Percentiles rank a stretch among this genome's conserved stretches.
phyloP scores from a whole-genome alignment of 2,329 filamentous ascomycete species.

The Zymoseptoria tritici region DNA sequence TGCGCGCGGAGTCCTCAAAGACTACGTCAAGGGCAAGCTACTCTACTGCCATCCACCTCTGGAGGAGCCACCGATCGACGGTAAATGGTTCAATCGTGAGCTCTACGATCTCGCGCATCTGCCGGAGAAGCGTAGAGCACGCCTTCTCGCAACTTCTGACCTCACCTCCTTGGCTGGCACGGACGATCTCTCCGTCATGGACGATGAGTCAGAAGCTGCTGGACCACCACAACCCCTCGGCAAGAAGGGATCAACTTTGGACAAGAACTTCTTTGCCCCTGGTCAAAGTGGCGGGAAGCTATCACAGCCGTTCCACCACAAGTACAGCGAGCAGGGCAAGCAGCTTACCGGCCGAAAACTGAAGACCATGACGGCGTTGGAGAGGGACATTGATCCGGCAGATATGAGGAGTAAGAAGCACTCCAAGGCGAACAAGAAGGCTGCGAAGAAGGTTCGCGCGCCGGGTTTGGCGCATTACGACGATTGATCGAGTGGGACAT shows the following conservation, averaged over 20 bases:
- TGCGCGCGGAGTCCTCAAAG: constrained; percentile 82
- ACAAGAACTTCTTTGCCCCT: constrained; percentile 81
- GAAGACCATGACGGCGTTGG: constrained; percentile 69
- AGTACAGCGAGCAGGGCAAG: constrained; percentile 83
- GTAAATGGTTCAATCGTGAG: constrained; percentile 74
- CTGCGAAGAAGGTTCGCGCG: constrained; percentile 24
- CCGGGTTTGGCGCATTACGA: constrained; percentile 14
- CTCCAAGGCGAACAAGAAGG: constrained; percentile 68
- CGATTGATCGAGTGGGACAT: constrained; percentile 6
- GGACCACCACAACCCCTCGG: constrained; percentile 46
- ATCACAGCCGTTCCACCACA: constrained; percentile 77
- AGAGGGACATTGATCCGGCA: constrained; percentile 75
- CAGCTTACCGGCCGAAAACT: constrained; percentile 76
- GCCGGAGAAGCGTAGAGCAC: constrained; percentile 68
- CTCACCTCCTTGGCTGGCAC: constrained; percentile 26
- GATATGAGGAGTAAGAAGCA: constrained; percentile 85
- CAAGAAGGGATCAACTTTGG: constrained; percentile 66
- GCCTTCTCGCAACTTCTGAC: constrained; percentile 45
- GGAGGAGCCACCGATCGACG: constrained; percentile 47
- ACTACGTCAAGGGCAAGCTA: constrained; percentile 94
- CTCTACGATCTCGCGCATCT: constrained; percentile 79
- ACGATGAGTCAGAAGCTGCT: constrained; percentile 40
- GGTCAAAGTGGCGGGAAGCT: constrained; percentile 57
- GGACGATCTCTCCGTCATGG: constrained; percentile 36
- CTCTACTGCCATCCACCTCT: constrained; percentile 82